A percentile compares a stretch with the other conserved stretches of the same genome.
Conservation (phyloP, 2,329 filamentous ascomycete genomes). For the Magnaporthiopsis rhizophila region DNA sequence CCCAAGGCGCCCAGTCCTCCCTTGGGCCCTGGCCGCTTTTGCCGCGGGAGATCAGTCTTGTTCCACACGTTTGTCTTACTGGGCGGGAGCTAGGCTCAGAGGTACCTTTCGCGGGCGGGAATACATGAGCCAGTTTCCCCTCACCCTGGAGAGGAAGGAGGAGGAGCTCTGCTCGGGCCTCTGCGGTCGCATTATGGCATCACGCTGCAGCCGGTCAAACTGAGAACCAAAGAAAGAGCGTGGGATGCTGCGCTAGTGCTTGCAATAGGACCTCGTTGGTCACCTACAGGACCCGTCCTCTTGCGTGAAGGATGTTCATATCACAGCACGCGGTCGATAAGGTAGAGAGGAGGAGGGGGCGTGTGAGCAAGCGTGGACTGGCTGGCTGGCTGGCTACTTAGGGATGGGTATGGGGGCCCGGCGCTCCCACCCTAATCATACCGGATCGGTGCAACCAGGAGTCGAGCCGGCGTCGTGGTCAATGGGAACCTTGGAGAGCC, state of each 20-base stretch:
- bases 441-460: not conserved
- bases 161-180: not conserved
- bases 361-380: no score
- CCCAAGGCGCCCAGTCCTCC: not conserved
- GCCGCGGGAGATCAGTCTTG: not conserved
- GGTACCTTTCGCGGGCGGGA: not conserved
- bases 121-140: not conserved
- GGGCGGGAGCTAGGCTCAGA: not conserved
- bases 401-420: no score
- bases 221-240: not conserved
- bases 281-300: not conserved
- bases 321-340: not conserved
- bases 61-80: not conserved
- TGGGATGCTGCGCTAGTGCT: not conserved
- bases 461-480: not conserved
- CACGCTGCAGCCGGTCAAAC: not conserved
- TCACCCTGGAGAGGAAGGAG: not conserved
- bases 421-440: not conserved
- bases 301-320: not conserved
- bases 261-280: not conserved
- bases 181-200: not conserved
- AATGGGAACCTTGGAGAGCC: not conserved
- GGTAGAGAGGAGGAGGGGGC: not conserved
- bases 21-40: not conserved
- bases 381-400: no score